Evolutionary conservation across 2,329 filamentous ascomycete species (phyloP), one percentile per base, ranked within the genome.

Genomic region (Teratosphaeria viscida): DNA sequence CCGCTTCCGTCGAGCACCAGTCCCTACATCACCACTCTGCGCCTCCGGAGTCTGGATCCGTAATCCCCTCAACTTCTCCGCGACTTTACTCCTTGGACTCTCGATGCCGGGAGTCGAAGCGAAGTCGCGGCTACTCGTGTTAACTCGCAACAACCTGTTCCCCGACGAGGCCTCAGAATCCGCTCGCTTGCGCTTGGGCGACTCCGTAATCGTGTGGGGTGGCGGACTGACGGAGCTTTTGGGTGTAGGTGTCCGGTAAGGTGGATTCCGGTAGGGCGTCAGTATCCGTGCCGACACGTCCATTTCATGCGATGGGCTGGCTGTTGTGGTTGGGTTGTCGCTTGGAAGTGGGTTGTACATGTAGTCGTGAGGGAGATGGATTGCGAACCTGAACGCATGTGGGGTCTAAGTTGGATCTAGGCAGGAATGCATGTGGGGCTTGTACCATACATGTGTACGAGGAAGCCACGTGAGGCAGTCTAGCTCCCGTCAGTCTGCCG

Each of bases 51-150:
- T 29, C 11, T 19, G 47, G 32, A 70, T 59, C 3, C 67, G 63
- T 2, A 71, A 60, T 11, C 58, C 60, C 34, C 63, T 55, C 8
- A 71, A 58, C 39, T 64, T 59, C 57, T 68, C 65, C 12, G 68
- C 69, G 26, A 71, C 66, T 55, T 64, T 66, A 23, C 63, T 66
- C 52, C 68, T 61, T 19, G 69, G 69, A 60, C 69, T 71, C n/a
- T 70, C 61, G 23, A 55, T 26, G 5, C 32, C 54, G 39, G 63
- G 11, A 23, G 49, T 34, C 19, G 55, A 12, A 16, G 16, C 27
- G 12, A 16, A 32, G 16, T 56, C 47, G 5, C 26, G 26, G 19
- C 27, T 16, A 7, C 39, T 52, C 5, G 52, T 65, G 39, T 63
- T 58, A 23, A 64, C 56, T 11, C 55, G 58, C 16, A 61, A 57